Evolutionary conservation across 2,329 filamentous ascomycete genomes (phyloP).

Genomic region (Venturiaceae sp.): DNA sequence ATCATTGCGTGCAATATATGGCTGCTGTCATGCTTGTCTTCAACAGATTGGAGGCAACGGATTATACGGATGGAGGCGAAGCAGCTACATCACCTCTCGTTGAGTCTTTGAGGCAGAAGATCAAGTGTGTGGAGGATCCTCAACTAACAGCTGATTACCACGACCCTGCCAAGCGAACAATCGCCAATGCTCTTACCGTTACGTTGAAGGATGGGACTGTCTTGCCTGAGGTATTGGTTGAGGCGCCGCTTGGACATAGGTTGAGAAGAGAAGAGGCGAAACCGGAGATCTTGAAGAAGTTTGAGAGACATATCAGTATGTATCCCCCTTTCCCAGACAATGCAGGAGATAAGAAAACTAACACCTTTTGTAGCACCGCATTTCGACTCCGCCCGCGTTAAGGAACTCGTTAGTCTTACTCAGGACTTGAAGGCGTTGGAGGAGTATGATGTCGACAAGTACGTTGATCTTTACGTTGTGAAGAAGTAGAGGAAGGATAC

Average conservation of each 20-base stretch:
- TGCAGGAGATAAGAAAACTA: not conserved
- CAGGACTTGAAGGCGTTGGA: slow-evolving; percentile 68
- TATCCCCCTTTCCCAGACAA: slow-evolving; percentile 47
- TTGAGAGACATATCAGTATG: slow-evolving; percentile 78
- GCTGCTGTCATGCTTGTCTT: slow-evolving; percentile 91
- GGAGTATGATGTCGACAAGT: slow-evolving; percentile 77
- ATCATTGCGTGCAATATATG: slow-evolving; percentile 98
- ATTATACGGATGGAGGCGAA: slow-evolving; percentile 89
- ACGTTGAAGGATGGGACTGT: slow-evolving; percentile 90
- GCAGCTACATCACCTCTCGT: slow-evolving; percentile 83
- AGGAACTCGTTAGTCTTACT: slow-evolving; percentile 73
- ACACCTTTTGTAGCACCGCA: slow-evolving; percentile 4
- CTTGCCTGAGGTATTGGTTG: slow-evolving; percentile 81
- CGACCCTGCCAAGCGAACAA: slow-evolving; percentile 83
- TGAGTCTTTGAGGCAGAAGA: slow-evolving; percentile 85
- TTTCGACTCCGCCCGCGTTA: slow-evolving; percentile 47
- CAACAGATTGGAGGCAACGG: slow-evolving; percentile 82
- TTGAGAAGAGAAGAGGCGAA: slow-evolving; percentile 92
- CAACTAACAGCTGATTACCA: slow-evolving; percentile 95
- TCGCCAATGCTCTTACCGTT: slow-evolving; percentile 93
- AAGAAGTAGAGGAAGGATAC: not conserved
- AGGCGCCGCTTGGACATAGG: slow-evolving; percentile 89
- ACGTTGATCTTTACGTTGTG: slow-evolving; percentile 73
- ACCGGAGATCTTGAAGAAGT: slow-evolving; percentile 93
- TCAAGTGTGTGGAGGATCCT: slow-evolving; percentile 92